phyloP scores from a whole-genome alignment of 257 asterid species.

The Linderniella brevidens region DNA sequence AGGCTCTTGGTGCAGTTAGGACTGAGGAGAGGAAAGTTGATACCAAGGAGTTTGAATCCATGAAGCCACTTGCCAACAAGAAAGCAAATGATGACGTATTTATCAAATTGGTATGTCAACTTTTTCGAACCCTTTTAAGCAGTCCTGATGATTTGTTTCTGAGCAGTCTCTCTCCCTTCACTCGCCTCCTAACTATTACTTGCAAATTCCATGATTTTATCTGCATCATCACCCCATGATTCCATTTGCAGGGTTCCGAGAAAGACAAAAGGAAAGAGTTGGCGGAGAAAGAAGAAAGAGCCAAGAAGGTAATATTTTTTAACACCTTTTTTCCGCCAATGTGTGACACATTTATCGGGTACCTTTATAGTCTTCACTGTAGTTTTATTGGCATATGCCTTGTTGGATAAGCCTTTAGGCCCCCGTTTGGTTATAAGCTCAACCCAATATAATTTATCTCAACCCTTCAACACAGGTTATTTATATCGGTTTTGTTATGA shows the following conservation, averaged over 20 bases:
- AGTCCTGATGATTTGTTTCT: no score
- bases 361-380: background rate
- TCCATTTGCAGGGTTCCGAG: constrained; percentile 35
- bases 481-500: no score
- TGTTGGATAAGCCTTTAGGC: no score
- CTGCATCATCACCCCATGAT: background rate
- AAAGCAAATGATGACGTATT: constrained; percentile 49
- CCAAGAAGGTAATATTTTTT: constrained; percentile 42
- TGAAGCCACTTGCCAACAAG: constrained; percentile 72
- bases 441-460: no score
- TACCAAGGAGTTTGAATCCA: constrained; percentile 50
- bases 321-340: background rate
- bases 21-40: constrained; percentile 78
- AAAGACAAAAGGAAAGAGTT: constrained; percentile 69
- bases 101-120: constrained; percentile 52
- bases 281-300: constrained; percentile 68
- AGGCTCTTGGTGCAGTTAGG: constrained; percentile 47
- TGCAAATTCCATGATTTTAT: background rate
- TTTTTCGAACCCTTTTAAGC: background rate
- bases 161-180: background rate
- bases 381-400: background rate
- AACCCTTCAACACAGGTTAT: no score
- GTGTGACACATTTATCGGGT: background rate
- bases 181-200: background rate
- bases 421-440: no score